phyloP scores from a whole-genome alignment of 2,329 filamentous ascomycete species.

The Curvularia sp. region DNA sequence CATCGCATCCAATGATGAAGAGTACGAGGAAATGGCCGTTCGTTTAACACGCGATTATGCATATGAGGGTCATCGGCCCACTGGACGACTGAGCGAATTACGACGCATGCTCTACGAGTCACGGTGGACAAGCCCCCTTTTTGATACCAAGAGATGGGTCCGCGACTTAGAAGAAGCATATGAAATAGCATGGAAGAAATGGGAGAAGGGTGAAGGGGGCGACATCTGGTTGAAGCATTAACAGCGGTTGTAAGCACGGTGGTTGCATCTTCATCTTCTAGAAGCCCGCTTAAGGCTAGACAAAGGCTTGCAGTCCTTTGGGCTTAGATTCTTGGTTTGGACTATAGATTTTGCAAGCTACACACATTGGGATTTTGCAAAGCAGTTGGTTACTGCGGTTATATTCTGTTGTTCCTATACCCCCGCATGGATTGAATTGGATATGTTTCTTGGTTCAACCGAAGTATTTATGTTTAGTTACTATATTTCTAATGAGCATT shows the following conservation, averaged over 20 bases:
- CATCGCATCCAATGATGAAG: slow-evolving; percentile 76
- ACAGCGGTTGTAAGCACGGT: slow-evolving; percentile 7
- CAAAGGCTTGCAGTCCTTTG: not conserved
- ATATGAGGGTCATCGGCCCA: slow-evolving; percentile 44
- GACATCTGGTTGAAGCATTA: slow-evolving; percentile 77
- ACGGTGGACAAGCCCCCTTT: slow-evolving; percentile 85
- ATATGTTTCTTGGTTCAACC: slow-evolving; percentile 6
- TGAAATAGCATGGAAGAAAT: slow-evolving; percentile 84
- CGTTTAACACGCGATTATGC: slow-evolving; percentile 42
- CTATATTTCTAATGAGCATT: slow-evolving; percentile 4
- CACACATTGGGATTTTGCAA: not conserved
- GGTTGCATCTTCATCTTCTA: slow-evolving; percentile 5
- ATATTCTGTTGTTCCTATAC: slow-evolving; percentile 15
- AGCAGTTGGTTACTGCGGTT: slow-evolving; percentile 8
- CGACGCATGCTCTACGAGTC: slow-evolving; percentile 82
- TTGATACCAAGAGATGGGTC: slow-evolving; percentile 92
- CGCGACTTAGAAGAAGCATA: slow-evolving; percentile 87
- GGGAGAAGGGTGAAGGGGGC: slow-evolving; percentile 85
- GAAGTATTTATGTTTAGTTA: slow-evolving; percentile 5
- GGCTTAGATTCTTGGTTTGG: slow-evolving; percentile 13
- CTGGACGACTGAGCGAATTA: slow-evolving; percentile 77
- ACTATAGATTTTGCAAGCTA: slow-evolving; percentile 7
- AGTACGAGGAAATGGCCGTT: slow-evolving; percentile 74
- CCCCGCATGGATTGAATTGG: slow-evolving; percentile 15
- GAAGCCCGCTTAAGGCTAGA: slow-evolving; percentile 7